phyloP scores from a whole-genome alignment of 2,329 filamentous ascomycete species.

The Ophidiomyces ophidiicola region DNA sequence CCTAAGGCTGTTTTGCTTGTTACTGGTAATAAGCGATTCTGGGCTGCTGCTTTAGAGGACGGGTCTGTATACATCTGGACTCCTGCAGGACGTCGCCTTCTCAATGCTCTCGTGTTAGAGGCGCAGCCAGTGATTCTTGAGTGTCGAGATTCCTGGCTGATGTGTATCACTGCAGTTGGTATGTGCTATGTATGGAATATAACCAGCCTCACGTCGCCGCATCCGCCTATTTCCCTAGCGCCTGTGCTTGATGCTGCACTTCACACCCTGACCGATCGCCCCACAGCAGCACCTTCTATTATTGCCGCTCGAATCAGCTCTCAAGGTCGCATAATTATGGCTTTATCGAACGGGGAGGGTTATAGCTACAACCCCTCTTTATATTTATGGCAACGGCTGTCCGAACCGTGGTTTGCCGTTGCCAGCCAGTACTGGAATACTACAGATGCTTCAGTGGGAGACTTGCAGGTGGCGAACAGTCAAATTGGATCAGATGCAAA shows the following conservation, averaged over 20 bases:
- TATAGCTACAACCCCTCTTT: slow-evolving; percentile 78
- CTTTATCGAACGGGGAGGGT: slow-evolving; percentile 85
- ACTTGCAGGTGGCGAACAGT: slow-evolving; percentile 59
- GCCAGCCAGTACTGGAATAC: slow-evolving; percentile 99
- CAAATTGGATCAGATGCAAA: slow-evolving; percentile 44
- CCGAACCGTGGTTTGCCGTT: slow-evolving; percentile 95
- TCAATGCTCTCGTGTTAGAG: slow-evolving; percentile 78
- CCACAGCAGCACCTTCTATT: slow-evolving; percentile 68
- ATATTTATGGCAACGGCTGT: slow-evolving; percentile 89
- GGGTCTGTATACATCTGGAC: slow-evolving; percentile 86
- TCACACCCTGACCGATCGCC: slow-evolving; percentile 63
- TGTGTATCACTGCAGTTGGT: slow-evolving; percentile 79
- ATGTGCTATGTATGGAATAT: slow-evolving; percentile 92
- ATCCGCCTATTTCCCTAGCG: slow-evolving; percentile 78
- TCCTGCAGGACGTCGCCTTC: slow-evolving; percentile 70
- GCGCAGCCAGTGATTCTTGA: slow-evolving; percentile 90
- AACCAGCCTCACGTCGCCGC: slow-evolving; percentile 66
- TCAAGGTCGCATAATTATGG: slow-evolving; percentile 73
- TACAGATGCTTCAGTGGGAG: slow-evolving; percentile 76
- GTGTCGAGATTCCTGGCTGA: slow-evolving; percentile 74
- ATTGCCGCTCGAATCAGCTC: slow-evolving; percentile 88
- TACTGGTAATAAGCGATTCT: slow-evolving; percentile 81
- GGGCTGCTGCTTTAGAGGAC: slow-evolving; percentile 87
- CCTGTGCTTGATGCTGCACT: slow-evolving; percentile 80
- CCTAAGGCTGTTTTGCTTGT: slow-evolving; percentile 78